A percentile compares a stretch with the other conserved stretches of the same genome.
Evolutionary conservation across 352 stramenopile species (phyloP).

Genomic region (Phytophthora pisi): DNA sequence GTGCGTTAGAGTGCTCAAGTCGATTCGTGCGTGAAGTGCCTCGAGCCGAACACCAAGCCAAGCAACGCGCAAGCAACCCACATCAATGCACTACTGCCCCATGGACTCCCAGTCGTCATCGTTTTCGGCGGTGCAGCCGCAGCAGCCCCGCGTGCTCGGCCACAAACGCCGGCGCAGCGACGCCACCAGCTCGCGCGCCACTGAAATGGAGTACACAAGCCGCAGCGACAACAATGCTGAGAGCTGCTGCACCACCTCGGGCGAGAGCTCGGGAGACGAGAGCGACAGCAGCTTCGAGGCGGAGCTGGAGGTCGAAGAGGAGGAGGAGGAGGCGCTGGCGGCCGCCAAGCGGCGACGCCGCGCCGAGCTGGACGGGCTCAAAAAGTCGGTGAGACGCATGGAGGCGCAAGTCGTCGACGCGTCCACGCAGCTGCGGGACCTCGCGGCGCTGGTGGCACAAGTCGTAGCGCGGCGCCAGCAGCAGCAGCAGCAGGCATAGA

Average conservation of each 20-base stretch:
- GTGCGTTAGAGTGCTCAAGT: conserved; percentile 16
- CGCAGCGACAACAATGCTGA: conserved; percentile 1
- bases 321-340: conserved; percentile 14
- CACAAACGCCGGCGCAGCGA: conserved; percentile 40
- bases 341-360: conserved; percentile 43
- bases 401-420: conserved; percentile 52
- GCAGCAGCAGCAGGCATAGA: conserved; percentile 34
- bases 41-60: background rate
- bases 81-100: conserved; percentile 13
- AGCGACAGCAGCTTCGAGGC: conserved; percentile 24
- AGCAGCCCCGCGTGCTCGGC: conserved; percentile 11
- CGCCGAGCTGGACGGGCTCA: conserved; percentile 34
- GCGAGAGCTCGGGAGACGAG: conserved; percentile 43
- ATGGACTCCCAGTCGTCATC: conserved; percentile 6
- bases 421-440: conserved; percentile 48
- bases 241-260: conserved; percentile 34
- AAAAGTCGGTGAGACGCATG: conserved; percentile 45
- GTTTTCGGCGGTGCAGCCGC: background rate
- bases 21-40: background rate
- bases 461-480: conserved; percentile 45
- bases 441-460: conserved; percentile 49
- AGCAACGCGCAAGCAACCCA: background rate
- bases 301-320: conserved; percentile 10
- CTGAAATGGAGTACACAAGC: background rate
- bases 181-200: background rate